Evolutionary conservation across 495 filamentous ascomycete species (phyloP).

Genomic region (Venustampulla echinocandica): DNA sequence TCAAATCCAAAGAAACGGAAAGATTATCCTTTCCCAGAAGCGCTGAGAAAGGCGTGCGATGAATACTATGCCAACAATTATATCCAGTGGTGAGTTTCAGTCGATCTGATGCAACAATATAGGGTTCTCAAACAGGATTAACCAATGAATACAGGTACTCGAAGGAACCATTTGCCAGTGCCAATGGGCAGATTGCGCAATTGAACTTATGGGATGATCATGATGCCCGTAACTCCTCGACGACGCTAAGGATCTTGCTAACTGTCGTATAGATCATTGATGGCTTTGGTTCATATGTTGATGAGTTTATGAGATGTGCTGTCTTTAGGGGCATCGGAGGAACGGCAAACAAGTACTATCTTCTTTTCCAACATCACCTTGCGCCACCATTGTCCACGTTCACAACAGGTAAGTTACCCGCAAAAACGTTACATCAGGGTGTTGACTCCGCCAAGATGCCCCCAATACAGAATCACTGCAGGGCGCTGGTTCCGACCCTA

Average conservation of each 20-base stretch:
- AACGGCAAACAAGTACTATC: slow-evolving; percentile 80
- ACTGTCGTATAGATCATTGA: slow-evolving; percentile 61
- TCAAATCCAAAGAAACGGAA: slow-evolving; percentile 73
- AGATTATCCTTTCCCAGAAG: slow-evolving; percentile 64
- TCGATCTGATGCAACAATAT: neutral
- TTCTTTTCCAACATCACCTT: slow-evolving; percentile 90
- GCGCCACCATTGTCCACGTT: slow-evolving; percentile 74
- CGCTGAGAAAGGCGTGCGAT: slow-evolving; percentile 68
- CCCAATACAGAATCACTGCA: slow-evolving; percentile 38
- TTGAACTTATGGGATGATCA: slow-evolving; percentile 96
- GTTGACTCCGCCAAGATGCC: slow-evolving; percentile 31
- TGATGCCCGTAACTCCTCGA: slow-evolving; percentile 36
- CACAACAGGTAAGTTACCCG: slow-evolving; percentile 46
- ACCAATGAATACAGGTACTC: slow-evolving; percentile 47
- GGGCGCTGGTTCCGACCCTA: slow-evolving; percentile 49
- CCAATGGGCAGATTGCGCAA: slow-evolving; percentile 83
- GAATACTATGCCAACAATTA: slow-evolving; percentile 89
- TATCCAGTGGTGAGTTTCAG: slow-evolving; percentile 50
- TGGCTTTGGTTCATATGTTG: slow-evolving; percentile 86
- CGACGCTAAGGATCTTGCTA: neutral
- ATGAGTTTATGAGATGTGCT: slow-evolving; percentile 86
- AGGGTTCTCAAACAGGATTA: neutral
- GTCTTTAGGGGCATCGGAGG: slow-evolving; percentile 90
- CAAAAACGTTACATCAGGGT: neutral
- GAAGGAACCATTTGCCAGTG: slow-evolving; percentile 70